phyloP scores from a whole-genome alignment of 2,329 filamentous ascomycete genomes.

The Aspergillus sp. region DNA sequence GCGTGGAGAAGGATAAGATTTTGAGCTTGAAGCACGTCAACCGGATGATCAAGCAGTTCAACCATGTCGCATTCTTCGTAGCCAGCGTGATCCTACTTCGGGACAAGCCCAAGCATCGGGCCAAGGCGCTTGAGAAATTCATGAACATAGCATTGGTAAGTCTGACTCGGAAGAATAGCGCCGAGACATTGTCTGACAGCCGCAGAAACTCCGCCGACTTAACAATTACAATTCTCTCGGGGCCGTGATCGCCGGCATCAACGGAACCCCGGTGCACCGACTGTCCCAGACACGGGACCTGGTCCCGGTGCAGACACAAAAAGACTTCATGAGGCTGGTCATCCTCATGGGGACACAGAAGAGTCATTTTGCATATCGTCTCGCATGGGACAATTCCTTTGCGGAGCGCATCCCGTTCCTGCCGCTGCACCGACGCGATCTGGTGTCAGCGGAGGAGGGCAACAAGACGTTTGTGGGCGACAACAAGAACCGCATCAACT shows the following conservation, averaged over 20 bases:
- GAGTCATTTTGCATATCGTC: conserved; percentile 90
- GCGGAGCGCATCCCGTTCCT: conserved; percentile 90
- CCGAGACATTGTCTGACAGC: conserved; percentile 13
- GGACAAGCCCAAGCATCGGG: conserved; percentile 94
- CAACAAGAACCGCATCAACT: conserved; percentile 78
- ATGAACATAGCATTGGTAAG: conserved; percentile 74
- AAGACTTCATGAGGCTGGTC: conserved; percentile 83
- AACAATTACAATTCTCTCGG: conserved; percentile 98
- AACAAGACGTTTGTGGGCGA: conserved; percentile 84
- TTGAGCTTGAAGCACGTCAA: conserved; percentile 82
- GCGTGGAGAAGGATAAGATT: conserved; percentile 55
- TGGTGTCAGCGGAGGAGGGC: conserved; percentile 89
- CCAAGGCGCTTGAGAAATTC: conserved; percentile 89
- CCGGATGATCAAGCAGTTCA: conserved; percentile 91
- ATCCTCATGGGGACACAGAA: conserved; percentile 92
- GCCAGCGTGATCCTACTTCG: conserved; percentile 82
- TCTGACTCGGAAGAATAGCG: neutral
- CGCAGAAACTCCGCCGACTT: conserved; percentile 74
- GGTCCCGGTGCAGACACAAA: conserved; percentile 70
- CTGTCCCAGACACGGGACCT: conserved; percentile 77
- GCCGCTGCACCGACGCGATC: conserved; percentile 82
- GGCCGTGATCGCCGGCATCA: conserved; percentile 91
- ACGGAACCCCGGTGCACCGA: conserved; percentile 81
- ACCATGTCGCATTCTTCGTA: conserved; percentile 80
- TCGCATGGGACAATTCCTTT: conserved; percentile 95